phyloP scores from a whole-genome alignment of 2,329 filamentous ascomycete species.

The Pseudopyrenochaeta lycopersici region DNA sequence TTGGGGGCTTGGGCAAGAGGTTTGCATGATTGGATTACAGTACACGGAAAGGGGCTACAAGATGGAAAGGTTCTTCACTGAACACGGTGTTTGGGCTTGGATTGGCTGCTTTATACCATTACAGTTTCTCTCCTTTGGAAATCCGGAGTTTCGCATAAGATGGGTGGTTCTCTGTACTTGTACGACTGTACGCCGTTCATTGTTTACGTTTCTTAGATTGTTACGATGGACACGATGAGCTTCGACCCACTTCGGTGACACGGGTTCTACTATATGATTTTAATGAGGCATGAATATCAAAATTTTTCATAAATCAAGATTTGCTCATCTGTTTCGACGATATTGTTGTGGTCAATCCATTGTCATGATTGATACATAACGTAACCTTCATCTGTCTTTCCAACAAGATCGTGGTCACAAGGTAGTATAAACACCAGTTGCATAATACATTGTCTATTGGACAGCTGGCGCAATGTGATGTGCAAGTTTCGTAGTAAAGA shows the following conservation, averaged over 20 bases:
- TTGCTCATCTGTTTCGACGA: too few relatives aligned
- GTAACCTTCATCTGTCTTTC: too few relatives aligned
- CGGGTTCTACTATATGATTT: background rate
- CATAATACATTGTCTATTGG: too few relatives aligned
- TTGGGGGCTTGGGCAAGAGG: slow-evolving; percentile 44
- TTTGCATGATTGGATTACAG: slow-evolving; percentile 21
- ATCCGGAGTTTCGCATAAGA: slow-evolving; percentile 5
- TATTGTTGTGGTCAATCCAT: too few relatives aligned
- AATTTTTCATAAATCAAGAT: background rate
- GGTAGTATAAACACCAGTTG: too few relatives aligned
- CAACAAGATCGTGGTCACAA: too few relatives aligned
- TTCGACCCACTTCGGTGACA: background rate
- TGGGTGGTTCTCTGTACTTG: slow-evolving; percentile 13
- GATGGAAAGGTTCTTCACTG: slow-evolving; percentile 14
- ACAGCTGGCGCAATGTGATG: too few relatives aligned
- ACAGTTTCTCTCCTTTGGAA: slow-evolving; percentile 1
- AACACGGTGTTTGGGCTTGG: slow-evolving; percentile 19
- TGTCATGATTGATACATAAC: too few relatives aligned
- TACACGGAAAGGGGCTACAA: background rate
- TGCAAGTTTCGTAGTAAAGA: too few relatives aligned
- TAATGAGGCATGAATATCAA: background rate
- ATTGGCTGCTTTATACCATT: slow-evolving; percentile 25
- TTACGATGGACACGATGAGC: background rate
- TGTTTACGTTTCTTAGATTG: background rate
- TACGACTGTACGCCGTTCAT: slow-evolving; percentile 2